Evolutionary conservation across 139 green algal genomes (phyloP).

Genomic region (Coelastrella sp.): DNA sequence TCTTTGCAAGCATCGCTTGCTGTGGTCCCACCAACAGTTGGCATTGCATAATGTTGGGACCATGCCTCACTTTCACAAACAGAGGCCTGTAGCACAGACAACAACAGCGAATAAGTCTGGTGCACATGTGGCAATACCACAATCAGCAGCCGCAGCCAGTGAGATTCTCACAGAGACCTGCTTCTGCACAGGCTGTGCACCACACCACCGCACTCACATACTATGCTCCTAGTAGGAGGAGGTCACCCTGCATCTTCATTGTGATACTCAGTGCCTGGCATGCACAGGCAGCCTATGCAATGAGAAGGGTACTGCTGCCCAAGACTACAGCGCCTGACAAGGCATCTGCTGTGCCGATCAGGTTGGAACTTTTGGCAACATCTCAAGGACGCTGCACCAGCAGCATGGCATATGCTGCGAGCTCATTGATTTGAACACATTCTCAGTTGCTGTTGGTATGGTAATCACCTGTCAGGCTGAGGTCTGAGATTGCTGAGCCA

Average conservation of each 20-base stretch:
- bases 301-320: no score
- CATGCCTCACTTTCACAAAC: constrained; percentile 84
- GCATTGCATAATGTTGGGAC: constrained; percentile 79
- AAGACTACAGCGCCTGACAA: no score
- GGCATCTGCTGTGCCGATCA: no score
- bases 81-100: neutral
- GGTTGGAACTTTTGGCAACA: no score
- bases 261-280: no score
- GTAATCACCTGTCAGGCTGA: neutral
- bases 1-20: neutral
- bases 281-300: no score
- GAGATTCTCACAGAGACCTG: neutral
- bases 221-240: no score
- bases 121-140: neutral
- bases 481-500: constrained; percentile 57
- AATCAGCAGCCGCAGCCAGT: neutral
- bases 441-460: no score
- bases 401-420: neutral
- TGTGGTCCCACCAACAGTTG: constrained; percentile 38
- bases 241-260: neutral
- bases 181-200: neutral
- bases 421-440: neutral
- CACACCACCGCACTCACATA: neutral
- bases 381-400: neutral
- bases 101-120: neutral